phyloP scores from a whole-genome alignment of 2,329 filamentous ascomycete genomes.

The Colletotrichum tropicale region DNA sequence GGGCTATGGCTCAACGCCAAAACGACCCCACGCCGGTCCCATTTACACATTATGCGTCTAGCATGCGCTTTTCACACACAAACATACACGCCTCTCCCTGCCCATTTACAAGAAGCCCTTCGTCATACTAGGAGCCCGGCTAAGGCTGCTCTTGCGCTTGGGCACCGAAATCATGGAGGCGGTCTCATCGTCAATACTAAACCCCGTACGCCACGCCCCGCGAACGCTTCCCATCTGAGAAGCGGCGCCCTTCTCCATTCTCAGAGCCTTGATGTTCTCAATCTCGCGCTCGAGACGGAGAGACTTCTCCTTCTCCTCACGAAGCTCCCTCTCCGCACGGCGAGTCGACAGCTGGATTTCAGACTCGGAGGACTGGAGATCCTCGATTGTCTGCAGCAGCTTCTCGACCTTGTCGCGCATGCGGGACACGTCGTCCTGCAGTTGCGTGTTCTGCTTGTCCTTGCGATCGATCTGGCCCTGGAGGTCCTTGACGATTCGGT shows the following conservation, averaged over 20 bases:
- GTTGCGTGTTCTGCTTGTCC: conserved; percentile 82
- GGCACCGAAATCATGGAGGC: conserved; percentile 56
- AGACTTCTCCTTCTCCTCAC: conserved; percentile 85
- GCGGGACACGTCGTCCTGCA: conserved; percentile 83
- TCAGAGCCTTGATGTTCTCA: conserved; percentile 80
- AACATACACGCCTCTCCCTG: background rate
- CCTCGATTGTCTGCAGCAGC: conserved; percentile 88
- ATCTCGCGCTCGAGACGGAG: conserved; percentile 86
- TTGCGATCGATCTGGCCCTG: conserved; percentile 91
- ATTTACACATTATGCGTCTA: conserved; percentile 15
- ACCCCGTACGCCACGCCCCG: conserved; percentile 34
- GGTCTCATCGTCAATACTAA: conserved; percentile 44
- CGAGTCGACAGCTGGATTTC: conserved; percentile 80
- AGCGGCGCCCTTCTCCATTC: conserved; percentile 62
- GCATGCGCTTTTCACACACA: background rate
- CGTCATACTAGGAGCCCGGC: conserved; percentile 69
- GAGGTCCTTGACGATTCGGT: conserved; percentile 91
- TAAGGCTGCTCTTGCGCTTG: conserved; percentile 69
- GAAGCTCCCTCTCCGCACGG: conserved; percentile 86
- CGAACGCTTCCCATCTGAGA: conserved; percentile 30
- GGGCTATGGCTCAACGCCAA: conserved; percentile 2
- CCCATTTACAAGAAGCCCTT: conserved; percentile 73
- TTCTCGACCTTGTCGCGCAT: conserved; percentile 91
- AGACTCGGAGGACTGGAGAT: conserved; percentile 88
- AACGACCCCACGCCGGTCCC: background rate